Percentiles rank a stretch among this genome's conserved stretches.
Evolutionary conservation across 768 basidiomycete species (phyloP).

Genomic region (Leccinum variicolor): DNA sequence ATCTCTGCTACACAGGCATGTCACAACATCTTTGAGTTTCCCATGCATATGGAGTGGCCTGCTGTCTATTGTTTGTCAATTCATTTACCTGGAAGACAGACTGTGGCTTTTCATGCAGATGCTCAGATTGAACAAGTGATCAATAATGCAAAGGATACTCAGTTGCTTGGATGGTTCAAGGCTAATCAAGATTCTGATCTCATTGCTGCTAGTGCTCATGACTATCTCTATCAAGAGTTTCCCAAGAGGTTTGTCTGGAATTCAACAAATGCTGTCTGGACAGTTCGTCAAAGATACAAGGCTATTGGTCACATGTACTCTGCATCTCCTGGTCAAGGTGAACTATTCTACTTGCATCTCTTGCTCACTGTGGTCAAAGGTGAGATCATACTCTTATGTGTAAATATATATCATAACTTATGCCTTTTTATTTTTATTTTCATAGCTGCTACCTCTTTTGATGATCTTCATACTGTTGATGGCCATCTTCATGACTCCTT

Average conservation of each 20-base stretch:
- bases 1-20: no score
- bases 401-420: background rate
- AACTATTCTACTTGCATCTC: slow-evolving; percentile 38
- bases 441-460: background rate
- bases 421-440: background rate
- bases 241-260: slow-evolving; percentile 29
- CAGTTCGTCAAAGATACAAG: slow-evolving; percentile 24
- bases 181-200: background rate
- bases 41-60: no score
- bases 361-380: slow-evolving; percentile 36
- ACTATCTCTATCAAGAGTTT: slow-evolving; percentile 34
- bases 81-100: background rate
- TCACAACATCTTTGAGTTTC: no score
- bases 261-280: slow-evolving; percentile 22
- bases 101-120: background rate
- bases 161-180: background rate
- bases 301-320: slow-evolving; percentile 15
- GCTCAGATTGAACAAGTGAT: background rate
- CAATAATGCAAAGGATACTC: background rate
- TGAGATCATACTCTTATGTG: background rate
- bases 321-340: slow-evolving; percentile 25
- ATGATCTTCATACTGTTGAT: background rate
- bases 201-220: slow-evolving; percentile 5
- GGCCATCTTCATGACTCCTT: background rate
- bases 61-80: background rate